These are phyloP conservation scores for Rehmannia glutinosa DNA, from an alignment of 257 asterid genomes.

Conservation along the genomic window DNA sequence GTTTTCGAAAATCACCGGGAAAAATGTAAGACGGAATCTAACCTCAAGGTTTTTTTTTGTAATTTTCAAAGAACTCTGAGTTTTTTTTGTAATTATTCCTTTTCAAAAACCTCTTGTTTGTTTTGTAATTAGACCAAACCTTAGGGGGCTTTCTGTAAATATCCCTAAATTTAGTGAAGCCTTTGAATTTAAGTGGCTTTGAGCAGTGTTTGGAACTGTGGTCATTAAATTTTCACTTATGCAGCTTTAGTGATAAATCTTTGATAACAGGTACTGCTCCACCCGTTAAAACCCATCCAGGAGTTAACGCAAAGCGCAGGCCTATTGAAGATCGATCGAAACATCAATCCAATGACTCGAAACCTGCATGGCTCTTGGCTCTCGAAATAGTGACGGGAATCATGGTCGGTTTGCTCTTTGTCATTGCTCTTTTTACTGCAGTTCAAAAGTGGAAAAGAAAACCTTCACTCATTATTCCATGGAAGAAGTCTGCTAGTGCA, in stretches of 20 bases:
- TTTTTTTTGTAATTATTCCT: too few relatives aligned
- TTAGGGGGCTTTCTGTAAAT: too few relatives aligned
- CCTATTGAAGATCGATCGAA: conserved; percentile 37
- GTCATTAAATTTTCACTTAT: background rate
- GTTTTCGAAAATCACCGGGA: too few relatives aligned
- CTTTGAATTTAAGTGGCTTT: too few relatives aligned
- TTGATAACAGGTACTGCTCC: conserved; percentile 36
- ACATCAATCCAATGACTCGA: conserved; percentile 45
- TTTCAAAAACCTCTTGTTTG: too few relatives aligned
- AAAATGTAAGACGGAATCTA: too few relatives aligned
- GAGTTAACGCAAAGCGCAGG: conserved; percentile 34
- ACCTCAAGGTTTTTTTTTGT: too few relatives aligned
- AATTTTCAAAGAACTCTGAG: too few relatives aligned
- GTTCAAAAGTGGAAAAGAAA: conserved; percentile 59
- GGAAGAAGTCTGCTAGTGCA: conserved; percentile 82
- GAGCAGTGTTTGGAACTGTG: too few relatives aligned
- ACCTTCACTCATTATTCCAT: conserved; percentile 70
- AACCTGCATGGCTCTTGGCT: conserved; percentile 78
- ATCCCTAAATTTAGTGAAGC: too few relatives aligned
- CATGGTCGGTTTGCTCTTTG: conserved; percentile 59
- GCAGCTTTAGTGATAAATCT: background rate
- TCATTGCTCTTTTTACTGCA: conserved; percentile 52
- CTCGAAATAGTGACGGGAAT: conserved; percentile 76
- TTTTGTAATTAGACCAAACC: too few relatives aligned
- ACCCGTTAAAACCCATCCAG: conserved; percentile 37